Percentiles rank a stretch among this genome's conserved stretches.
Evolutionary conservation across 371 early-diverging fungal species (phyloP).

Genomic region (Smittium mucronatum): DNA sequence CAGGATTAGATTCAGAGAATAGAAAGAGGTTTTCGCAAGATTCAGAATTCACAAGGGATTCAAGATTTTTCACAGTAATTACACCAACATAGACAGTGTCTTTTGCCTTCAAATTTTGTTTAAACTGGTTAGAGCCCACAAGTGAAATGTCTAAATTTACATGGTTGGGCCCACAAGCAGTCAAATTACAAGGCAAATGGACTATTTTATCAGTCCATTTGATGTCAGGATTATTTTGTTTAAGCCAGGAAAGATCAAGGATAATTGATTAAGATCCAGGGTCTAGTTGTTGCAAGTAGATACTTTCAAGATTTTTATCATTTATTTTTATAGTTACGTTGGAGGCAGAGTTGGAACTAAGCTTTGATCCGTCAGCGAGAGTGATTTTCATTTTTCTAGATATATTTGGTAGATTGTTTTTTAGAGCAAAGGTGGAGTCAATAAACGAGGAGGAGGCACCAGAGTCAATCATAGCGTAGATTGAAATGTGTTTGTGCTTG

Average conservation of each 20-base stretch:
- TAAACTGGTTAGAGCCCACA: not conserved
- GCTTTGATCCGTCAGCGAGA: slow-evolving; percentile 1
- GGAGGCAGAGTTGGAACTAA: slow-evolving; percentile 1
- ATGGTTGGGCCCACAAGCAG: not conserved
- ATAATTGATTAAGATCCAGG: not conserved
- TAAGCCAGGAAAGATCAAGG: not conserved
- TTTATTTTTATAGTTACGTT: slow-evolving; percentile 1
- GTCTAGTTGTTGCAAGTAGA: not conserved
- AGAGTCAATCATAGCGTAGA: not conserved
- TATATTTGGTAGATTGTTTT: not conserved
- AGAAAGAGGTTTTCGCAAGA: not conserved
- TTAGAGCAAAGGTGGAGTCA: slow-evolving; percentile 1
- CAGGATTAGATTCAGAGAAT: not conserved
- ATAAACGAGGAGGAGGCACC: not conserved
- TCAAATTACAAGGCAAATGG: not conserved
- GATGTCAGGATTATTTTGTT: not conserved
- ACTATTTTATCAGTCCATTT: not conserved
- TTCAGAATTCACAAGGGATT: not conserved
- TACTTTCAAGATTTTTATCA: not conserved
- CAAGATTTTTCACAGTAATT: not conserved
- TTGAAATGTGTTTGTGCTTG: slow-evolving; percentile 1
- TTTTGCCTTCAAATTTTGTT: not conserved
- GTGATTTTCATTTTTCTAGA: slow-evolving; percentile 1
- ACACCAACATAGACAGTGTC: not conserved
- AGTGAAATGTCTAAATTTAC: not conserved